These are phyloP conservation scores for Euptelea pleiosperma DNA, from an alignment of 164 flowering plant genomes.

Conservation along the genomic window DNA sequence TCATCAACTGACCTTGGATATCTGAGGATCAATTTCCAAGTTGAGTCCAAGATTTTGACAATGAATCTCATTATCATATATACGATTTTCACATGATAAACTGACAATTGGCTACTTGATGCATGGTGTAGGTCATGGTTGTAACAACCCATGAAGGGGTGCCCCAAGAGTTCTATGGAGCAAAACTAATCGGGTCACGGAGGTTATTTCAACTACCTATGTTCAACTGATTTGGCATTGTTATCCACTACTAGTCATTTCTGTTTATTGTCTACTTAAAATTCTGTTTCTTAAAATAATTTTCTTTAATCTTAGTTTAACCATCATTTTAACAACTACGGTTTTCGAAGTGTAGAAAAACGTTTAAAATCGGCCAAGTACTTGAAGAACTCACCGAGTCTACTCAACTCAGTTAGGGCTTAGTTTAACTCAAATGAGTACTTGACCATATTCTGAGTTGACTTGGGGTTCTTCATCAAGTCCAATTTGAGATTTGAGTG, in stretches of 20 bases:
- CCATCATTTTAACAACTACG: too few species aligned
- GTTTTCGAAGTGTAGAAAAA: too few species aligned
- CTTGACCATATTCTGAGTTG: neutral
- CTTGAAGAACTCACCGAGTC: too few species aligned
- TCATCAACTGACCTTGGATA: neutral
- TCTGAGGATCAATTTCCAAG: neutral
- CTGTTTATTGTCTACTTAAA: neutral
- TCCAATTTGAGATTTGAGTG: too few species aligned
- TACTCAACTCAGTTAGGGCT: neutral
- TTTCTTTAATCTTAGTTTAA: too few species aligned
- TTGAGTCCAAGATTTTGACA: neutral
- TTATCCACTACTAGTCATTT: neutral
- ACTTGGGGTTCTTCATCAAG: neutral
- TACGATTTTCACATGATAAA: neutral
- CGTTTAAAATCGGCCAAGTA: too few species aligned
- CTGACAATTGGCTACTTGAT: constrained; percentile 15
- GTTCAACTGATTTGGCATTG: neutral
- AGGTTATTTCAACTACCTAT: constrained; percentile 42
- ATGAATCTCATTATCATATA: neutral
- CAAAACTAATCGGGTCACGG: constrained; percentile 81
- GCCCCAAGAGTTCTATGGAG: constrained; percentile 92
- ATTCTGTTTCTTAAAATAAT: too few species aligned
- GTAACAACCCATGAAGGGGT: constrained; percentile 99
- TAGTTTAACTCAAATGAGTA: neutral
- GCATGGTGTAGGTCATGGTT: constrained; percentile 72